Evolutionary conservation across 306 rosid genomes (phyloP).

Genomic region (Cucumis cinereus): DNA sequence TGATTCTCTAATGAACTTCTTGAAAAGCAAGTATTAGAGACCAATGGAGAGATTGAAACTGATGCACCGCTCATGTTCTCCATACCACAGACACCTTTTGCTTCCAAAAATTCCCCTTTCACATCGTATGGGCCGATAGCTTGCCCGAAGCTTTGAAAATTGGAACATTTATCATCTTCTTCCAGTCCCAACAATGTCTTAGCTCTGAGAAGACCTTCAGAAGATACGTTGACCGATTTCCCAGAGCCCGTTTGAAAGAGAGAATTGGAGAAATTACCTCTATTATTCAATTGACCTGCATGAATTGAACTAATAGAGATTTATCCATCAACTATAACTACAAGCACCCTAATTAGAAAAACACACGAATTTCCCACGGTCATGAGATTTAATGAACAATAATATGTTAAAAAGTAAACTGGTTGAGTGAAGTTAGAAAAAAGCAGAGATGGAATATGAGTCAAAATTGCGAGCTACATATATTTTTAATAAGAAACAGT

Average conservation of each 20-base stretch:
- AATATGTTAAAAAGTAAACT: not conserved
- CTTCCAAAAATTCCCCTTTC: conserved; percentile 9
- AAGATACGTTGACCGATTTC: conserved; percentile 52
- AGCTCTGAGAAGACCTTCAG: conserved; percentile 51
- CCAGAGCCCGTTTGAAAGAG: conserved; percentile 75
- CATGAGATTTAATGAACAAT: not conserved
- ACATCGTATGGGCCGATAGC: not conserved
- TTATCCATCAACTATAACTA: not conserved
- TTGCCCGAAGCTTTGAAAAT: conserved; percentile 19
- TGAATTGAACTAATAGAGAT: not conserved
- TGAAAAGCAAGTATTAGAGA: conserved; percentile 9
- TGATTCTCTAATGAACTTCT: conserved; percentile 17
- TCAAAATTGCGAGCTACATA: not conserved
- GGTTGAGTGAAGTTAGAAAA: not conserved
- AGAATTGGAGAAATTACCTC: conserved; percentile 39
- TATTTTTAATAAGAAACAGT: not conserved
- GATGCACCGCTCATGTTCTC: conserved; percentile 10
- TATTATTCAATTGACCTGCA: conserved; percentile 35
- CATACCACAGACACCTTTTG: conserved; percentile 12
- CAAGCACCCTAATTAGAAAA: not conserved
- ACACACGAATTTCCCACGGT: not conserved
- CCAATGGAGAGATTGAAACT: conserved; percentile 12
- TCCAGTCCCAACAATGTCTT: conserved; percentile 48
- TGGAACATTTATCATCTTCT: conserved; percentile 19
- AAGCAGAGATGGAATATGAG: not conserved